Evolutionary conservation across 2,329 filamentous ascomycete species (phyloP).

Genomic region (Fusarium longipes): DNA sequence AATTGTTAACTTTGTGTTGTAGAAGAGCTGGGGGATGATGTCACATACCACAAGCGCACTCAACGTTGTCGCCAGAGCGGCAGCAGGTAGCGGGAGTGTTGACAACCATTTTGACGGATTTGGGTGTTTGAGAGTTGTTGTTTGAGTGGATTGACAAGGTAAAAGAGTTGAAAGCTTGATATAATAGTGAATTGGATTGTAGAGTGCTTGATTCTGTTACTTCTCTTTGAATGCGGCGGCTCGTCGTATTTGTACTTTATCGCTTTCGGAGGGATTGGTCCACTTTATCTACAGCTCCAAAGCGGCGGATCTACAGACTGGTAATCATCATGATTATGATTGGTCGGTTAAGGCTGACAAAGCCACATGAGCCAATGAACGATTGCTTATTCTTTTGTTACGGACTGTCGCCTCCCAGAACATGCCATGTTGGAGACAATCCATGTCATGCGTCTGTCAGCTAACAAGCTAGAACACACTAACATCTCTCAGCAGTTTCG

Average conservation of each 20-base stretch:
- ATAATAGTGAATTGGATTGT: background rate
- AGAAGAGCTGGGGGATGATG: background rate
- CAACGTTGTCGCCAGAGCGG: constrained; percentile 61
- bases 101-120: constrained; percentile 47
- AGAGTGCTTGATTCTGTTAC: constrained; percentile 13
- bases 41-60: constrained; percentile 68
- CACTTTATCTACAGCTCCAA: constrained; percentile 28
- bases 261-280: constrained; percentile 4
- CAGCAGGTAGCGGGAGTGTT: constrained; percentile 64
- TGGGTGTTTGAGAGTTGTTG: background rate
- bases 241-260: constrained; percentile 44
- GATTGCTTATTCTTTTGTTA: constrained; percentile 44
- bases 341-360: rapidly evolving
- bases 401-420: constrained; percentile 30
- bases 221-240: constrained; percentile 13
- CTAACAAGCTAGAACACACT: constrained; percentile 9
- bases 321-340: constrained; percentile 34
- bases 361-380: constrained; percentile 11
- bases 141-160: background rate
- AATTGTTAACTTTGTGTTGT: constrained; percentile 8
- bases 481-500: constrained; percentile 4
- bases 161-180: background rate
- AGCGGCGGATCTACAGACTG: background rate
- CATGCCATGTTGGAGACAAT: constrained; percentile 23
- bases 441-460: constrained; percentile 23